Evolutionary conservation across 805 yeast genomes (phyloP), one percentile per base, ranked within the genome.

Genomic region (Candida succiphila): DNA sequence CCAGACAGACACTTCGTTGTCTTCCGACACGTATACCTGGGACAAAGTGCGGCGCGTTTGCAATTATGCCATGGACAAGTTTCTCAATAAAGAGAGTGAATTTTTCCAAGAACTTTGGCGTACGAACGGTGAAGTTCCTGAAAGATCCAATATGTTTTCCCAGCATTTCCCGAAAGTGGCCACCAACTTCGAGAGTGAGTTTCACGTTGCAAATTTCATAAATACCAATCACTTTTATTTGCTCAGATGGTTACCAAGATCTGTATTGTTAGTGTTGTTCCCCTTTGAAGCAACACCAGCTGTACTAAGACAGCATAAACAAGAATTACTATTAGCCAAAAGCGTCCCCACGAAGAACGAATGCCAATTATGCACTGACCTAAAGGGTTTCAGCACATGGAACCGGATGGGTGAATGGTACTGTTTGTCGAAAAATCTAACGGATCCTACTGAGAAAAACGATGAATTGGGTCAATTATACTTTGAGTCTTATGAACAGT

Each of bases 181-280:
- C 3, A 41, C 59, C 5, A 52, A 48, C 35, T 45, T 51, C 22
- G 61, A 56, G 25, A 37, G 44, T 7, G 56, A 52, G 20, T 58
- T 52, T 40, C 60, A 56, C 25, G 48, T 51, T 23, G 39, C 50
- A 2, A 47, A 44, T 30, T 41, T 41, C 27, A 47, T 47, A 13
- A 50, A 45, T 25, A 26, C 52, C 40, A 51, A 49, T 34, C 57
- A 55, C 36, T 55, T 52, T 30, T 55, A 54, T 32, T 39, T 56
- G 4, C 55, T 52, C 2, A 37, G 61, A 39, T 56, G 61, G 61
- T 38, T 56, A n/a, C 61, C 61, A 1, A 37, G 31, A 24, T 38
- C 41, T 7, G 40, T 55, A 7, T 44, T 50, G 21, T 32, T 36
- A 2, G 16, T 46, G 6, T 24, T 54, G 17, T 52, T 54, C 37